Evolutionary conservation across 2,329 filamentous ascomycete species (phyloP).

Genomic region (Arachnopeziza araneosa): DNA sequence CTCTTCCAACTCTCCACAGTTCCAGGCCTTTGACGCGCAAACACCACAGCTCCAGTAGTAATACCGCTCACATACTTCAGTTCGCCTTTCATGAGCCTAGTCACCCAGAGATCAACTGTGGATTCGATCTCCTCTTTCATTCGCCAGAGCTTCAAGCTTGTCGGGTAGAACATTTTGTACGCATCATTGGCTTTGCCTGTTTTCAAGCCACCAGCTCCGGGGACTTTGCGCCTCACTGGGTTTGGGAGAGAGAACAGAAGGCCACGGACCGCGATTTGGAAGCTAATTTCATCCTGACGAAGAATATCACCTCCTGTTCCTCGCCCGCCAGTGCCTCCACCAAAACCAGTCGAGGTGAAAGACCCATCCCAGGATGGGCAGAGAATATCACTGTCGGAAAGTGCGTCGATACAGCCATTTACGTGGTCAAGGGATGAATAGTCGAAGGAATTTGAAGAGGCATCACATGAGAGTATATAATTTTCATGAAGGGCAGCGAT

Average conservation of each 20-base stretch:
- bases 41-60: constrained; percentile 43
- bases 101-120: constrained; percentile 64
- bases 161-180: constrained; percentile 89
- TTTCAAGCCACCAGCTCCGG: constrained; percentile 28
- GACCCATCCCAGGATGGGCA: constrained; percentile 66
- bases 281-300: constrained; percentile 89
- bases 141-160: constrained; percentile 77
- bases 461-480: constrained; percentile 77
- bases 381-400: constrained; percentile 85
- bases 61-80: constrained; percentile 32
- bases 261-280: constrained; percentile 84
- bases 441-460: constrained; percentile 42
- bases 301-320: constrained; percentile 66
- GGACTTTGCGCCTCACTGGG: constrained; percentile 69
- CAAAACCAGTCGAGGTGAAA: constrained; percentile 55
- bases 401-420: constrained; percentile 76
- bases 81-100: constrained; percentile 53
- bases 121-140: constrained; percentile 76
- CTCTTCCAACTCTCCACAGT: constrained; percentile 32
- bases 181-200: constrained; percentile 49
- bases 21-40: constrained; percentile 39
- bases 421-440: constrained; percentile 68
- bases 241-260: constrained; percentile 78
- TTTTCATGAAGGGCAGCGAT: constrained; percentile 91
- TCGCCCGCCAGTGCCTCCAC: constrained; percentile 40